Conservation (phyloP, 306 rosid species). For the Cercis canadensis region DNA sequence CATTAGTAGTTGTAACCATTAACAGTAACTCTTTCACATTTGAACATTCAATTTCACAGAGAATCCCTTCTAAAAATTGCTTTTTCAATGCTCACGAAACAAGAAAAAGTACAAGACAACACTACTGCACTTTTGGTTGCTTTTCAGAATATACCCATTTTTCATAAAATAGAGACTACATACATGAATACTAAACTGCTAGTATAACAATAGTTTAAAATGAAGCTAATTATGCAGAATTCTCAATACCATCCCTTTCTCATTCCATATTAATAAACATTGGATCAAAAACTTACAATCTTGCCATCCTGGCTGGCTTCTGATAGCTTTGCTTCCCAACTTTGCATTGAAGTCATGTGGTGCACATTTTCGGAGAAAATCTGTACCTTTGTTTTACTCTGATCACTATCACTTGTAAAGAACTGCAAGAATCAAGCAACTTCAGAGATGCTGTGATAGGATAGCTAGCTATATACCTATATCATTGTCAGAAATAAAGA, state of each 20-base stretch:
- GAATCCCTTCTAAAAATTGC: neutral
- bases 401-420: neutral
- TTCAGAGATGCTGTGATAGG: neutral
- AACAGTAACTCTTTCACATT: neutral
- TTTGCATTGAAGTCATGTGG: conserved; percentile 56
- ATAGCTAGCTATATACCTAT: neutral
- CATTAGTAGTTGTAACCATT: neutral
- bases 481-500: too few species aligned
- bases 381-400: neutral
- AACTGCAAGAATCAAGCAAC: conserved; percentile 13
- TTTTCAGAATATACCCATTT: neutral
- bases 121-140: neutral
- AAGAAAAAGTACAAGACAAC: neutral
- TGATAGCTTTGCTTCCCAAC: conserved; percentile 66
- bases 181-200: neutral
- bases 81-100: neutral
- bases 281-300: conserved; percentile 49
- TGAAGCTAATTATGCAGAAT: neutral
- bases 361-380: conserved; percentile 50
- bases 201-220: neutral
- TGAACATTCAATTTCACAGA: neutral
- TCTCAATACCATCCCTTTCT: neutral
- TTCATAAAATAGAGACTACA: neutral
- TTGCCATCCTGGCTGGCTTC: conserved; percentile 65
- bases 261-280: neutral